Base-by-base conservation (phyloP, 305 asterid genomes). In the Galium porrigens region DNA sequence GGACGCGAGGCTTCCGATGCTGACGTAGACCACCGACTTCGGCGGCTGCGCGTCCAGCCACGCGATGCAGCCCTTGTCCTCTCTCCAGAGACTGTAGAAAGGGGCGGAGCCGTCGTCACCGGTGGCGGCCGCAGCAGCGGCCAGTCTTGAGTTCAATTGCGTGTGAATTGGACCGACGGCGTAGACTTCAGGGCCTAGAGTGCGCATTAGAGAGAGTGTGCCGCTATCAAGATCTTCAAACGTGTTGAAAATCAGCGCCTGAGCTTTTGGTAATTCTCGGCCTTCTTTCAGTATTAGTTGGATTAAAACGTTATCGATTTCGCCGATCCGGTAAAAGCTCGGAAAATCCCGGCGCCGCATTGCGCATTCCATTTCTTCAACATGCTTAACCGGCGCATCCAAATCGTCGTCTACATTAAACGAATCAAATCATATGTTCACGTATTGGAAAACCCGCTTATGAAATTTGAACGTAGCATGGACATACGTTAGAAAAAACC, bases 311-410 rank as follows among this genome's bases (percentile, higher is more conserved):
- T 67, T 63, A 2, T 53, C 66, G 34, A 61, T 7, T 25, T 36
- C 29, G 27, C 29, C 44, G 2, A 41, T 30, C 0, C 70, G 67
- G 58, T 49, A 63, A 44, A 75, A 70, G 44, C 68, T 56, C 5
- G 79, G 79, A 20, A 75, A 69, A 67, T 75, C 79, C 2, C 76
- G 69, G 2, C 68, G 58, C 11, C 79, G 48, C 14, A 75, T 61
- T 0, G 63, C 14, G 39, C 66, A 54, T 63, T 70, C 75, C 79
- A 75, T 75, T 44, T 72, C 79, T 49, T 54, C 61, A 1, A 70
- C 41, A 42, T 63, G 58, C 12, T 39, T 67, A 5, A 75, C 14
- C 0, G 64, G 42, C 33, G 52, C 42, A 17, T 67, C 72, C 67
- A 70, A 49, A 44, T 67, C 79, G 4, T 49, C 44, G 6, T 60